A percentile compares a stretch with the other conserved stretches of the same genome.
phyloP scores from a whole-genome alignment of 179 eudicot genomes.

The Amaranthus tricolor region DNA sequence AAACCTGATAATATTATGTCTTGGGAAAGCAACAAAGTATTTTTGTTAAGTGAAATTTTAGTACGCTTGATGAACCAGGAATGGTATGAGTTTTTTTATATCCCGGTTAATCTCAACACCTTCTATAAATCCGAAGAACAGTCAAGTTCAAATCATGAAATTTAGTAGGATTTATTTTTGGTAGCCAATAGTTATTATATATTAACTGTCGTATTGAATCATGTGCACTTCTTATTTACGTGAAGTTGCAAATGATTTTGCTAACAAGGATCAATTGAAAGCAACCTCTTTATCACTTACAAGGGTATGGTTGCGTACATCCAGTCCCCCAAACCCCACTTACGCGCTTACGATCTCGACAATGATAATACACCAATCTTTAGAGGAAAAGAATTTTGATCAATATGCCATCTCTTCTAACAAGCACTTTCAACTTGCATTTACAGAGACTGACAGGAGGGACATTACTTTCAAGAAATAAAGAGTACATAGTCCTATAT shows the following conservation, averaged over 20 bases:
- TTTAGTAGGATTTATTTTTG: no score
- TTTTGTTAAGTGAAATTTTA: neutral
- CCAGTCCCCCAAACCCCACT: no score
- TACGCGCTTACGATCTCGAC: no score
- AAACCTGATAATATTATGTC: neutral
- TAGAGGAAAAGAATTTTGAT: neutral
- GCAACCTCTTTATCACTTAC: no score
- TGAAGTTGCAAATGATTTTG: no score
- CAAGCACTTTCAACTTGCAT: slow-evolving; percentile 14
- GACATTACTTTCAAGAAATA: slow-evolving; percentile 79
- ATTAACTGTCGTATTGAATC: no score
- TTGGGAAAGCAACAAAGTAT: neutral
- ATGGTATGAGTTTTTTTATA: neutral
- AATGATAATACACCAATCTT: neutral
- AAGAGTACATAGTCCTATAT: slow-evolving; percentile 88
- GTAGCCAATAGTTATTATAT: no score
- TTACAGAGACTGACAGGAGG: slow-evolving; percentile 90
- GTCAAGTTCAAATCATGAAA: neutral
- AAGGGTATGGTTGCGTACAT: no score
- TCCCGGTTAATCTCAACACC: neutral
- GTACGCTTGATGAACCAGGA: neutral
- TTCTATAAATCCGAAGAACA: neutral
- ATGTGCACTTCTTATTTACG: no score
- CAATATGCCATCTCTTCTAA: neutral
- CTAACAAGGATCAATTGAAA: no score